phyloP scores from a whole-genome alignment of 176 grass and related monocot species.

The Thalia dealbata region DNA sequence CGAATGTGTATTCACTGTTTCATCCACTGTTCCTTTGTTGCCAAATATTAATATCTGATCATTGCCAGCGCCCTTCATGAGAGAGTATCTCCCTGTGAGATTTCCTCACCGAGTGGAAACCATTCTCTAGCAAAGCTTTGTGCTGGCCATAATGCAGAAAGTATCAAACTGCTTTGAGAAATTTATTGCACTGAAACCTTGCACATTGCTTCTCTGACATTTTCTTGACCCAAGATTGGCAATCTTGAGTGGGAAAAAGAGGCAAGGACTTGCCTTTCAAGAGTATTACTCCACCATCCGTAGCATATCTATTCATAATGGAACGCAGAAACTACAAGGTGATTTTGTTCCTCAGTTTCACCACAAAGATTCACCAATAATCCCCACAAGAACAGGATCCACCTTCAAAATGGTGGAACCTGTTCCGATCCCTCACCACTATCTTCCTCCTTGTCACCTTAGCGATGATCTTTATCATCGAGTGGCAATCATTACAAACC shows the following conservation, averaged over 20 bases:
- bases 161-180: no score
- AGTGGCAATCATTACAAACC: constrained; percentile 23
- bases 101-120: neutral
- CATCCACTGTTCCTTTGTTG: neutral
- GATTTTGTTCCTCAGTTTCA: neutral
- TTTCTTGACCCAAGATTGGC: neutral
- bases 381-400: constrained; percentile 20
- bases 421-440: constrained; percentile 22
- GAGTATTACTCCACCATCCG: neutral
- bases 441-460: constrained; percentile 20
- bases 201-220: neutral
- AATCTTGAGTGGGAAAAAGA: no score
- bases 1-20: neutral
- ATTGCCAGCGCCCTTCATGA: neutral
- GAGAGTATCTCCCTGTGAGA: neutral
- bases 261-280: neutral
- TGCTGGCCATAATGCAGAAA: neutral
- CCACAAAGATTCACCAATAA: constrained; percentile 15
- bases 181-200: no score
- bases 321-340: neutral
- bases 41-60: neutral
- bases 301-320: neutral
- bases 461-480: constrained; percentile 21
- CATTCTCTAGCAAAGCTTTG: neutral
- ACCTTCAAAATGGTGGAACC: constrained; percentile 24